These are phyloP conservation scores for Tuctoria greenei DNA, from an alignment of 176 grass and related monocot species.

Conservation along the genomic window DNA sequence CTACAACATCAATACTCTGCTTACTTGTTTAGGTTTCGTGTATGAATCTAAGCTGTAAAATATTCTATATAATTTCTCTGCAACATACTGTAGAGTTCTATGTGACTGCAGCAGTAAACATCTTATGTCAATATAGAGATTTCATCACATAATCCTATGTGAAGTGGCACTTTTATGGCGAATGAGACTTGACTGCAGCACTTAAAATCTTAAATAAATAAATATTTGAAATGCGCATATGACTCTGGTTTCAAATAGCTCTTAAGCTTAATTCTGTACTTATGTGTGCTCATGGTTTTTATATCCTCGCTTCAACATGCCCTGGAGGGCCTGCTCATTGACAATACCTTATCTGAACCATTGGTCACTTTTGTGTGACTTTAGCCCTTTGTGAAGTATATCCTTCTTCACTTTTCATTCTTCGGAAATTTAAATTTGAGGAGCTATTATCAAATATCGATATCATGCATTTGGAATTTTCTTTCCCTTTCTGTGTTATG, in stretches of 20 bases:
- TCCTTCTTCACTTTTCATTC: not conserved
- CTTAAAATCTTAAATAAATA: not conserved
- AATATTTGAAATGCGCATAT: not conserved
- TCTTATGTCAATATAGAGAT: not conserved
- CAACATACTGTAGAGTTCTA: not conserved
- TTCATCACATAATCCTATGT: not conserved
- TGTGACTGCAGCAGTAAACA: not conserved
- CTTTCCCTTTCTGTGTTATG: not conserved
- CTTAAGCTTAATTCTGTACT: not conserved
- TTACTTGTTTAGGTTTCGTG: not conserved
- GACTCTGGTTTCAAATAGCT: not conserved
- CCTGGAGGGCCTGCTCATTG: conserved; percentile 3
- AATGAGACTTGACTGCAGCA: not conserved
- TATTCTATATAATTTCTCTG: not conserved
- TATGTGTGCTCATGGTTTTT: not conserved
- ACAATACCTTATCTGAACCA: not conserved
- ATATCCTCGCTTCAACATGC: conserved; percentile 10
- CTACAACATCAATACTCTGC: not conserved
- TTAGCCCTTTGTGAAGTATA: not conserved
- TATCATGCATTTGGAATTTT: conserved; percentile 14
- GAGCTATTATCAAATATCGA: not conserved
- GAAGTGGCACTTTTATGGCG: not conserved
- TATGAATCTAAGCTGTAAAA: not conserved
- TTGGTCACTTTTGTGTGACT: not conserved
- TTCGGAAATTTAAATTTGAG: conserved; percentile 19